These are phyloP conservation scores for Colletotrichum somersetense DNA, from an alignment of 2,329 filamentous ascomycete species.

Conservation along the genomic window DNA sequence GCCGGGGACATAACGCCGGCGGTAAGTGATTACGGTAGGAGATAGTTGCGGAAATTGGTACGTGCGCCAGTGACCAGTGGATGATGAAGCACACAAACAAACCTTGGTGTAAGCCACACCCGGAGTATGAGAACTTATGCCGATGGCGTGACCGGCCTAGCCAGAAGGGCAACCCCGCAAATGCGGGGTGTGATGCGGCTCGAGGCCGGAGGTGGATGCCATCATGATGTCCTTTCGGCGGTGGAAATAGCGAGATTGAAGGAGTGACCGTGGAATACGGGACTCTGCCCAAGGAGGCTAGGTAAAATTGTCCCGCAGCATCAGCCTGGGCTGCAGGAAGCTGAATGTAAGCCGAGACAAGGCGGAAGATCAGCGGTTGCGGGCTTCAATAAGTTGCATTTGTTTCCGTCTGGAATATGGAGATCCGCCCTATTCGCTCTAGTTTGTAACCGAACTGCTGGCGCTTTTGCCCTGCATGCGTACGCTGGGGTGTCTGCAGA, in stretches of 20 bases:
- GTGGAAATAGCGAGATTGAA: constrained; percentile 18
- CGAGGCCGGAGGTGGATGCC: constrained; percentile 20
- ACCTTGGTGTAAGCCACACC: constrained; percentile 3
- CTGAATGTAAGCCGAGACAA: background rate
- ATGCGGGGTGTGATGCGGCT: constrained; percentile 38
- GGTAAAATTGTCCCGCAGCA: no score
- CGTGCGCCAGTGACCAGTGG: constrained; percentile 18
- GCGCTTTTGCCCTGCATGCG: constrained; percentile 30
- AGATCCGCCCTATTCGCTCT: constrained; percentile 12
- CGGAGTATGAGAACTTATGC: constrained; percentile 17
- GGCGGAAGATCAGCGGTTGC: constrained; percentile 12
- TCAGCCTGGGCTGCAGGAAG: background rate
- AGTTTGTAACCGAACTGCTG: constrained; percentile 20
- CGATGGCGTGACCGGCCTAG: constrained; percentile 39
- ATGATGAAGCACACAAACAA: constrained; percentile 2
- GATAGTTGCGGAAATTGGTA: constrained; percentile 1
- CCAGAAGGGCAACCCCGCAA: constrained; percentile 30
- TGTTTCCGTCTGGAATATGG: constrained; percentile 21
- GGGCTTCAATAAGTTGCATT: constrained; percentile 10
- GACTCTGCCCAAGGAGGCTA: background rate
- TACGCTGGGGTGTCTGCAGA: background rate
- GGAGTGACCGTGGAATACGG: background rate
- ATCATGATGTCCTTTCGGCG: constrained; percentile 32
- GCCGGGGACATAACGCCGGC: constrained; percentile 32
- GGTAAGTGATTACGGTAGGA: constrained; percentile 9